Evolutionary conservation across 2,329 filamentous ascomycete genomes (phyloP), one percentile per base, ranked within the genome.

Genomic region (Truncatella angustata): DNA sequence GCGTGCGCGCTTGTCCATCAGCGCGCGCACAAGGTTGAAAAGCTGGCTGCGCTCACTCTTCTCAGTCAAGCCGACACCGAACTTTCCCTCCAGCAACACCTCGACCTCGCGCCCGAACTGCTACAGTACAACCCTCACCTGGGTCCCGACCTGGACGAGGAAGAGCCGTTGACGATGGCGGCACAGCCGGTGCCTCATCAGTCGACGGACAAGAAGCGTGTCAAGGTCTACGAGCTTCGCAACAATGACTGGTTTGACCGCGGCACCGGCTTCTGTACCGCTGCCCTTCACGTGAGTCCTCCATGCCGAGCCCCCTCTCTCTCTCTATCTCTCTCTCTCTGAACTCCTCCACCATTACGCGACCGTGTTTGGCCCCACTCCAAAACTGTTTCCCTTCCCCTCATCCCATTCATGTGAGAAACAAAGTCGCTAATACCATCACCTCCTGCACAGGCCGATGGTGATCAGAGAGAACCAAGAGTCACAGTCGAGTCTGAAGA

Each of bases 161-260:
- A 83, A 45, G 59, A 64, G 73, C 78, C 79, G 70, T 76, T 78
- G 82, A 85, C 84, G 78, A 87, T 87, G 84, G 73, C 73, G 73
- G 84, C 84, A 82, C 83, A 86, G 76, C 73, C 76, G 63, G 82
- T 85, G 82, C 82, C 82, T 82, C 82, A 84, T 81, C 80, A 79
- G 75, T 74, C 78, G 70, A 79, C 79, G 71, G 82, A 86, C 66
- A 84, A 79, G 74, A 85, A 82, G 71, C 82, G 94, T 80, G 94
- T 97, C 73, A 99, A 99, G 80, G 94, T 99, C 69, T 99, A 99
- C 73, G 94, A 97, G 78, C 82, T 99, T 65, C 91, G 90, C 71
- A 91, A 96, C 75, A 96, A 96, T 80, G 94, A 97, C 84, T 99
- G 94, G 94, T 97, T 93, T 70, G 94, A 99, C 74, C 83, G 93